phyloP scores from a whole-genome alignment of 148 eudicot species.

The Dianthus caryophyllus region DNA sequence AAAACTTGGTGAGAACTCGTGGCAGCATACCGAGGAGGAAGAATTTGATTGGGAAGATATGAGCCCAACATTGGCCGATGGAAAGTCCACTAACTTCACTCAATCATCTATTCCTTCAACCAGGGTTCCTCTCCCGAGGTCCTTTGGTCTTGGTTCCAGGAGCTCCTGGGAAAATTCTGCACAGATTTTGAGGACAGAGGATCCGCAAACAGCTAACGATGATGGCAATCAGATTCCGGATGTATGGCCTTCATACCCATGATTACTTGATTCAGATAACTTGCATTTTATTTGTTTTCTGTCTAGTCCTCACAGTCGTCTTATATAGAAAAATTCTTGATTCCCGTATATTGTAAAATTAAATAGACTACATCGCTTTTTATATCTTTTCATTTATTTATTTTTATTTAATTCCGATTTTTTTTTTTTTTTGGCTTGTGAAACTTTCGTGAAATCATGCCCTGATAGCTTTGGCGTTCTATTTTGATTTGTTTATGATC shows the following conservation, averaged over 20 bases:
- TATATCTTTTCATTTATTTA: no score
- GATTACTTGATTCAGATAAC: constrained; percentile 1
- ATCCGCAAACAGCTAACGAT: constrained; percentile 35
- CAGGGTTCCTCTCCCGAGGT: constrained; percentile 30
- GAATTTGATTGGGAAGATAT: constrained; percentile 89
- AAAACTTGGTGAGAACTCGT: constrained; percentile 33
- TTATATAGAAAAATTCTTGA: no score
- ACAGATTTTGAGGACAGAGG: constrained; percentile 28
- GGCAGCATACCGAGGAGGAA: constrained; percentile 87
- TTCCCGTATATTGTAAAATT: no score
- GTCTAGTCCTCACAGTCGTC: not conserved
- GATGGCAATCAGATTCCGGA: constrained; percentile 33
- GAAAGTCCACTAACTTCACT: constrained; percentile 28
- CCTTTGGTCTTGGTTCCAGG: constrained; percentile 38
- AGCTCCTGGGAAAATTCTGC: constrained; percentile 32
- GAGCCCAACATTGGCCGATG: constrained; percentile 55
- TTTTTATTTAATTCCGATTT: not conserved
- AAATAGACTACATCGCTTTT: no score
- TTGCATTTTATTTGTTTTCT: not conserved
- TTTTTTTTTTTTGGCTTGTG: not conserved
- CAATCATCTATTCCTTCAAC: constrained; percentile 28
- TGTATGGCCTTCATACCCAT: constrained; percentile 43
- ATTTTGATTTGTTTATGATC: not conserved
- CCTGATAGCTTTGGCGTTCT: not conserved
- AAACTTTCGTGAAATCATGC: not conserved